Evolutionary conservation across 306 rosid species (phyloP).

Genomic region (Castanopsis chinensis): DNA sequence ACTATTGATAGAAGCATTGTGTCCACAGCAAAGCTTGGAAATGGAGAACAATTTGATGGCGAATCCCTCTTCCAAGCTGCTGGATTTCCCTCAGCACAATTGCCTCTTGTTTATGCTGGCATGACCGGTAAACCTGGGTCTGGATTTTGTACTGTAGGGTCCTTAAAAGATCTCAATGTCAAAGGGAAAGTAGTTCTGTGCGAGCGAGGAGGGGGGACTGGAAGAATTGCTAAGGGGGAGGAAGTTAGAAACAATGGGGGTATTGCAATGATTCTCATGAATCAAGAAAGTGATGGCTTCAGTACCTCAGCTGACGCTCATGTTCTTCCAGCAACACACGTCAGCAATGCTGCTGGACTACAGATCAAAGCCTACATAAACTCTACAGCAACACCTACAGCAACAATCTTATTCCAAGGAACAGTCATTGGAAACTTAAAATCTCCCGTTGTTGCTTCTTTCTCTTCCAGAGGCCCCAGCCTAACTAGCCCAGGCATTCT

Average conservation of each 20-base stretch:
- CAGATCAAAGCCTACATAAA: slow-evolving; percentile 57
- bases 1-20: slow-evolving; percentile 53
- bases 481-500: slow-evolving; percentile 65
- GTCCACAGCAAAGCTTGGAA: slow-evolving; percentile 47
- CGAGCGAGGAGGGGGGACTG: slow-evolving; percentile 60
- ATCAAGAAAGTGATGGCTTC: slow-evolving; percentile 42
- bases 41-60: slow-evolving; percentile 39
- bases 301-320: slow-evolving; percentile 56
- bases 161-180: slow-evolving; percentile 38
- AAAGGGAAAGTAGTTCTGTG: slow-evolving; percentile 59
- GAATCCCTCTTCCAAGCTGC: slow-evolving; percentile 51
- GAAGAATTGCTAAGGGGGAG: slow-evolving; percentile 51
- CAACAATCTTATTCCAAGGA: slow-evolving; percentile 61
- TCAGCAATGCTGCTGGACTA: slow-evolving; percentile 53
- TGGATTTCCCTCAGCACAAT: slow-evolving; percentile 26
- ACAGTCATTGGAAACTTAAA: slow-evolving; percentile 46
- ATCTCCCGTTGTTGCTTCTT: slow-evolving; percentile 53
- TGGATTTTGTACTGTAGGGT: slow-evolving; percentile 45
- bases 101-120: slow-evolving; percentile 59
- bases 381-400: slow-evolving; percentile 52
- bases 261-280: slow-evolving; percentile 61
- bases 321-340: slow-evolving; percentile 62
- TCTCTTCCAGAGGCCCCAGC: slow-evolving; percentile 81
- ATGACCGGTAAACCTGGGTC: slow-evolving; percentile 43
- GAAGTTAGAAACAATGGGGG: slow-evolving; percentile 69